A percentile compares a stretch with the other conserved stretches of the same genome.
phyloP scores from a whole-genome alignment of 768 basidiomycete species.

The Collybiopsis luxurians region DNA sequence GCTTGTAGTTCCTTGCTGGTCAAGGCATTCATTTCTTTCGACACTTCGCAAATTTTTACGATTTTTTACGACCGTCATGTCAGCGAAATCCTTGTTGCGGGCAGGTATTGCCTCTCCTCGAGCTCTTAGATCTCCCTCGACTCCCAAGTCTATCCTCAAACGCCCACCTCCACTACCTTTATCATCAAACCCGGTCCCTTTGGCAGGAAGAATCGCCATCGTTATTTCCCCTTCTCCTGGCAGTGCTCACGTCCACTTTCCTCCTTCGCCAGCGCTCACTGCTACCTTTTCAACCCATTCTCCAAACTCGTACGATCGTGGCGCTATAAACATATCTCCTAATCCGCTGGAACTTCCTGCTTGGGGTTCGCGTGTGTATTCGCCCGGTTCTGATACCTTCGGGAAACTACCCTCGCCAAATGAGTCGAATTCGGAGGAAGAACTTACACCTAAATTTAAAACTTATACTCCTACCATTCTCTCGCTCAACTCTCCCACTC shows the following conservation, averaged over 20 bases:
- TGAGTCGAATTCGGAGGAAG: neutral
- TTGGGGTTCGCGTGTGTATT: conserved; percentile 3
- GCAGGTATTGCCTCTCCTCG: conserved; percentile 4
- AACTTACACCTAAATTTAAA: neutral
- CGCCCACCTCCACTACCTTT: conserved; percentile 6
- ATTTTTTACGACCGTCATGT: conserved; percentile 7
- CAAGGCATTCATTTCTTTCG: conserved; percentile 1
- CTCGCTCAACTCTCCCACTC: neutral
- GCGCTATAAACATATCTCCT: conserved; percentile 1
- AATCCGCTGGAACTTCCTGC: conserved; percentile 3
- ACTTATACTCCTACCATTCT: neutral
- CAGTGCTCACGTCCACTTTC: conserved; percentile 3
- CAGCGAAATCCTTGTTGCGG: conserved; percentile 5
- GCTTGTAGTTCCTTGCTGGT: conserved; percentile 4
- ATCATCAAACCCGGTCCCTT: neutral
- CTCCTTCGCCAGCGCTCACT: neutral
- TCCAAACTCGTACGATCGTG: conserved; percentile 3
- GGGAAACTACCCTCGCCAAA: neutral
- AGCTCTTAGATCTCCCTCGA: conserved; percentile 1
- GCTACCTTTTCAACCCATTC: conserved; percentile 3
- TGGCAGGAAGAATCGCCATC: neutral
- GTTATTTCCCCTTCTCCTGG: neutral
- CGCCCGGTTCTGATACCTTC: neutral
- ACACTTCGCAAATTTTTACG: neutral
- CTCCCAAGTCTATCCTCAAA: conserved; percentile 6